These are phyloP conservation scores for Sporothrix variecibatus DNA, from an alignment of 2,329 filamentous ascomycete species.

Conservation along the genomic window DNA sequence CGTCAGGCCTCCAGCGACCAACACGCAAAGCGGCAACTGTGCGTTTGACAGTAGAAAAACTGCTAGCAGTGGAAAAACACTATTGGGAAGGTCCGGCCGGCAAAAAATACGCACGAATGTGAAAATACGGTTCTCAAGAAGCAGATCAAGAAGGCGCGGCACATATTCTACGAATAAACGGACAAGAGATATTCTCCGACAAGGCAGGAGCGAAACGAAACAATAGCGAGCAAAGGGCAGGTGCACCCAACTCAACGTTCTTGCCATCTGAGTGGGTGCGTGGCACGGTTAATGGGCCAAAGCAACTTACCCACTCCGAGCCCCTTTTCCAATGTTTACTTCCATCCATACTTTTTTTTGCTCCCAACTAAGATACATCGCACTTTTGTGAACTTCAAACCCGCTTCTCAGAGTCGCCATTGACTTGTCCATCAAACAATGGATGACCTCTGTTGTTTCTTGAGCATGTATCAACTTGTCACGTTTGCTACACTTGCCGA, in stretches of 20 bases:
- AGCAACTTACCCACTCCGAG: no score
- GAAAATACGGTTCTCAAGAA: background rate
- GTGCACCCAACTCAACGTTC: background rate
- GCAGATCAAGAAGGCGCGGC: background rate
- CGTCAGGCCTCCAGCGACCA: background rate
- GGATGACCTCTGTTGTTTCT: background rate
- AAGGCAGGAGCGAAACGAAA: background rate
- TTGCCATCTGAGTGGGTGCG: no score
- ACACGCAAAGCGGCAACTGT: background rate
- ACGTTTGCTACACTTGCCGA: background rate
- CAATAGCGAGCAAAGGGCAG: background rate
- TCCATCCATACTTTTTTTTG: background rate
- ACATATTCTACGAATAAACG: background rate
- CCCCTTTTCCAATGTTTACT: background rate
- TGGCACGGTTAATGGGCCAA: no score
- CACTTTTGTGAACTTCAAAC: background rate
- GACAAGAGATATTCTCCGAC: background rate
- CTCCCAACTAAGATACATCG: background rate
- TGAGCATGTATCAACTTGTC: background rate
- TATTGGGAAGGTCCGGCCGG: background rate
- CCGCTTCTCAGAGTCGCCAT: no score
- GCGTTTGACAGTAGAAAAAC: background rate
- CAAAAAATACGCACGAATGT: background rate
- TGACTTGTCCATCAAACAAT: background rate
- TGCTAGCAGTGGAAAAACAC: background rate